Base-by-base conservation (phyloP, 805 yeast species). In the Metschnikowia lochheadii region DNA sequence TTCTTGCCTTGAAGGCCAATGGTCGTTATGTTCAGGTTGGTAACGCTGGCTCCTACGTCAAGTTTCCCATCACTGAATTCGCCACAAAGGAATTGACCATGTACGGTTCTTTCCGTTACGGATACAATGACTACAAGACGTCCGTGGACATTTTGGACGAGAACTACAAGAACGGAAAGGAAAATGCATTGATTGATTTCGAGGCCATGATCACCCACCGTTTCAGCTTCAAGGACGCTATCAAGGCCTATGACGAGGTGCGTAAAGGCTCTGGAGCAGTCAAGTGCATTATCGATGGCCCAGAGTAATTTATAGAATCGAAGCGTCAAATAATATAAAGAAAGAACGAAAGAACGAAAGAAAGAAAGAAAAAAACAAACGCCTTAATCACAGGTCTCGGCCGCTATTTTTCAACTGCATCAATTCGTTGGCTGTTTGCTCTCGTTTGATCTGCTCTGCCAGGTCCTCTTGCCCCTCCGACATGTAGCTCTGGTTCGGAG, bases 21-120 rank as follows among this genome's bases (percentile, higher is more conserved):
- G 96, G 96, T 20, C 73, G 83, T 45, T 83, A 77, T 60, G 89
- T 87, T 33, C 96, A 88, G 68, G 92, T 87, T 33, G 97, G 96
- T 40, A 87, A 87, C 82, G 92, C 95, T 23, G 80, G 78, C 40
- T 84, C 81, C 39, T 75, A 79, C 42, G 76, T 87, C 53, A 76
- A 77, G 50, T 84, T 89, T 78, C 96, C 96, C 50, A 80, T 89
- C 60, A 80, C 87, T 6, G 81, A 77, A 52, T 70, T 89, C 49
- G 80, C 84, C 40, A 80, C 79, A 55, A 85, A 82, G 61, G 96
- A 89, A 65, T 66, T 87, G 53, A 73, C 78, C 1, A 73, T 86
- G 57, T 81, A 77, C 59, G 96, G 96, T 20, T 80, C 84, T 39
- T 88, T 89, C 78, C 80, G 97, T 66, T 89, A 89, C 70, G 81